phyloP scores from a whole-genome alignment of 805 yeast genomes.

The Kuraishia borneana region DNA sequence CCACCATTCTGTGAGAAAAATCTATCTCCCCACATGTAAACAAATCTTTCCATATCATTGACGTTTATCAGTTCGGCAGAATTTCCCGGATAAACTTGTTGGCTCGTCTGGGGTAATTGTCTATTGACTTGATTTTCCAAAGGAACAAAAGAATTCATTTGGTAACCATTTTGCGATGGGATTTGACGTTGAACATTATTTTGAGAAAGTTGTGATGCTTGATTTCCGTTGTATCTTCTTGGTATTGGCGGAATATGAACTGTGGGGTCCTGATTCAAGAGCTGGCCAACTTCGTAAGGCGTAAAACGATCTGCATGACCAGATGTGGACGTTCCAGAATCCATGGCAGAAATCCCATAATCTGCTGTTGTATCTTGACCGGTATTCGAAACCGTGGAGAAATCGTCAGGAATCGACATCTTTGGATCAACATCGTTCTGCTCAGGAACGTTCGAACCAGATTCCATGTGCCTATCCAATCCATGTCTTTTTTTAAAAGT shows the following conservation, averaged over 20 bases:
- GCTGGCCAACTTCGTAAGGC: conserved; percentile 1
- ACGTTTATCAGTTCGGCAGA: background rate
- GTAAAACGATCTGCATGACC: background rate
- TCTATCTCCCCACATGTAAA: conserved; percentile 19
- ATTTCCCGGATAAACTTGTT: background rate
- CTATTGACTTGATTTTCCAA: conserved; percentile 2
- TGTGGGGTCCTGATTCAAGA: conserved; percentile 1
- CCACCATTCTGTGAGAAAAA: conserved; percentile 15
- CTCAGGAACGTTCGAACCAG: background rate
- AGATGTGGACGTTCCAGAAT: background rate
- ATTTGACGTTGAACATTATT: conserved; percentile 1
- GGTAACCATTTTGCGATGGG: background rate
- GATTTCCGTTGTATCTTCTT: background rate
- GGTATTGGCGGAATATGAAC: background rate
- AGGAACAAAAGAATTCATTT: background rate
- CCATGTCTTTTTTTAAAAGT: conserved; percentile 53
- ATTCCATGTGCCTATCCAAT: conserved; percentile 17
- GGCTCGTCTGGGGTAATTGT: background rate
- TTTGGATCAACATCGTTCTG: background rate
- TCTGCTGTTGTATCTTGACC: background rate
- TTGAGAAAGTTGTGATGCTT: conserved; percentile 1
- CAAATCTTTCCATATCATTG: conserved; percentile 20
- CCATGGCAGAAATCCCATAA: background rate
- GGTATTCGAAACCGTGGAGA: background rate
- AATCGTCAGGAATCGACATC: conserved; percentile 1